Evolutionary conservation across 345 rosid genomes (phyloP).

Genomic region (Corchorus capsularis): DNA sequence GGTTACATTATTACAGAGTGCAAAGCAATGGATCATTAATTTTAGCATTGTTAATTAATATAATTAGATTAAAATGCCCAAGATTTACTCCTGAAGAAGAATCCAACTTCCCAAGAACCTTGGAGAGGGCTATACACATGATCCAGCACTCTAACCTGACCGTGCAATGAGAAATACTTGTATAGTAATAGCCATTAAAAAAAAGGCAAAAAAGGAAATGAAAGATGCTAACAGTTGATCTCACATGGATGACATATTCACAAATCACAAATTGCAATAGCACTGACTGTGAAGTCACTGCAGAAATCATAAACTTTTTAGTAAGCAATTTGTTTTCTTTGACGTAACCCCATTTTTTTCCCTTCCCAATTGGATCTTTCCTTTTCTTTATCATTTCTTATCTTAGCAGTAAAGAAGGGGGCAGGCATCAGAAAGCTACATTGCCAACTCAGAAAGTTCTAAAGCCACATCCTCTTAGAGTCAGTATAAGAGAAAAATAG

Average conservation of each 20-base stretch:
- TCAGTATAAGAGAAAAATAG: background rate
- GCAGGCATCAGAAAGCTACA: slow-evolving; percentile 45
- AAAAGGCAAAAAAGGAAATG: background rate
- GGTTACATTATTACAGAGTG: background rate
- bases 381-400: slow-evolving; percentile 6
- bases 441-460: slow-evolving; percentile 52
- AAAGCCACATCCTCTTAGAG: slow-evolving; percentile 29
- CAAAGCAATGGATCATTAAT: background rate
- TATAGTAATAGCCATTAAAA: background rate
- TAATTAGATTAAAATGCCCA: background rate
- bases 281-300: slow-evolving; percentile 18
- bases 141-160: background rate
- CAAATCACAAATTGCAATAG: background rate
- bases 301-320: slow-evolving; percentile 11
- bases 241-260: slow-evolving; percentile 32
- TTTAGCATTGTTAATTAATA: background rate
- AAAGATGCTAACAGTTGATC: slow-evolving; percentile 2
- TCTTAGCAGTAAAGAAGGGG: slow-evolving; percentile 24
- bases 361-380: background rate
- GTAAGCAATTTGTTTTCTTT: background rate
- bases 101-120: background rate
- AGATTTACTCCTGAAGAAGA: background rate
- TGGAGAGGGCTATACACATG: background rate
- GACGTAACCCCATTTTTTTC: slow-evolving; percentile 1
- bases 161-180: background rate